Percentiles rank a stretch among this genome's conserved stretches.
Conservation (phyloP, 495 filamentous ascomycete genomes). For the Xylaria palmicola region DNA sequence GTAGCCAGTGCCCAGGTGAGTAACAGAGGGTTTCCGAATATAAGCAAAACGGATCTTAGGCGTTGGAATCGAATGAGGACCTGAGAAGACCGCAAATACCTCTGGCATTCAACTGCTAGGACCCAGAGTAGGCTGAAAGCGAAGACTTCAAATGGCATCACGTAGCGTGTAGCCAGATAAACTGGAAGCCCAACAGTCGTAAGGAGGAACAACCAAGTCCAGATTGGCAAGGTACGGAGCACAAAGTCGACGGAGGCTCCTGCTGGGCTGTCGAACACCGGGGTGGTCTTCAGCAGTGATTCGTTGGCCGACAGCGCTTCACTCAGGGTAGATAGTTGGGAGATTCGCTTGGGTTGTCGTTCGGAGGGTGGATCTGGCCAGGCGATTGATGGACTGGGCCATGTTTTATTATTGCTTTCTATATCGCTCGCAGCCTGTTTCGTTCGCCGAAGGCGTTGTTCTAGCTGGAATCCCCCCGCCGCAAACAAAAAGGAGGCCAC, state of each 20-base stretch:
- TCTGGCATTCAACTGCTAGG: slow-evolving; percentile 38
- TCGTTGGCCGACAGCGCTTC: slow-evolving; percentile 10
- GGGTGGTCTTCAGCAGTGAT: slow-evolving; percentile 6
- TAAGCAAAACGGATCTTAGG: slow-evolving; percentile 30
- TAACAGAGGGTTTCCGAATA: slow-evolving; percentile 42
- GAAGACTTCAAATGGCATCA: slow-evolving; percentile 34
- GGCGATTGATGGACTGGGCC: slow-evolving; percentile 28
- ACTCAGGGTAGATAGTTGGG: slow-evolving; percentile 21
- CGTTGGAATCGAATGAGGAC: slow-evolving; percentile 18
- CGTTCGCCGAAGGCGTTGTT: slow-evolving; percentile 18
- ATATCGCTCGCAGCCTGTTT: slow-evolving; percentile 16
- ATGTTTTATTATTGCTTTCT: slow-evolving; percentile 23
- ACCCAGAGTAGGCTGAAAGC: slow-evolving; percentile 43
- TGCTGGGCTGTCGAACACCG: neutral
- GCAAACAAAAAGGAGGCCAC: slow-evolving; percentile 18
- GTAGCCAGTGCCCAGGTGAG: slow-evolving; percentile 42
- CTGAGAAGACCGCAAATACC: slow-evolving; percentile 27
- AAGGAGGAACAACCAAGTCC: slow-evolving; percentile 24
- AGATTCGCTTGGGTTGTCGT: slow-evolving; percentile 3
- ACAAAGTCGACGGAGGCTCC: slow-evolving; percentile 18
- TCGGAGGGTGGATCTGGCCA: slow-evolving; percentile 22
- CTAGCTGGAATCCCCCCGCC: slow-evolving; percentile 20
- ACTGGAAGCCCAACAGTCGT: slow-evolving; percentile 23
- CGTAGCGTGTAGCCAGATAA: slow-evolving; percentile 21
- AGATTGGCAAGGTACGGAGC: slow-evolving; percentile 27